phyloP scores from a whole-genome alignment of 192 early-diverging fungal species.

The Coemansia sp. region DNA sequence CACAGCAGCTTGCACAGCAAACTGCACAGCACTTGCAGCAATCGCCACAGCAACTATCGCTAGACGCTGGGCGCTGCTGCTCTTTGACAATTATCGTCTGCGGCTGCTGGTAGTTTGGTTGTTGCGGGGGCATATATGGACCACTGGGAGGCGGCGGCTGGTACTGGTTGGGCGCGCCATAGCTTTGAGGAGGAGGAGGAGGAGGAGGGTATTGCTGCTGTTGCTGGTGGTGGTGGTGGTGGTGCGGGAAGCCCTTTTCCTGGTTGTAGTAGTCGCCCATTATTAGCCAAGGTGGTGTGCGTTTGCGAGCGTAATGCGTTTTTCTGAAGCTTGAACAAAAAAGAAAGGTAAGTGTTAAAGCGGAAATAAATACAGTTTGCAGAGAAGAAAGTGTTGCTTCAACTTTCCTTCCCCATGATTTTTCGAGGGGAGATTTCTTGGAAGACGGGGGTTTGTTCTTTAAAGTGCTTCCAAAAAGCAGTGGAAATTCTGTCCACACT shows the following conservation, averaged over 20 bases:
- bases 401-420: not conserved
- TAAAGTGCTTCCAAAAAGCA: too few species aligned
- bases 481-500: too few species aligned
- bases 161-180: too few species aligned
- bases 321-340: not conserved
- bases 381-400: not conserved
- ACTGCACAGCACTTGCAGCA: not conserved
- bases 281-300: not conserved
- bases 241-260: not conserved
- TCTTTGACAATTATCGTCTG: not conserved
- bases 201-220: slow-evolving; percentile 9
- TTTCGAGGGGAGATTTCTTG: too few species aligned
- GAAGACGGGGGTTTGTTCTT: too few species aligned
- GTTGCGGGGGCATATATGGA: not conserved
- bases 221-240: not conserved
- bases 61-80: not conserved
- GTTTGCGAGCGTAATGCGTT: too few species aligned
- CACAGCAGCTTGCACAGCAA: slow-evolving; percentile 5
- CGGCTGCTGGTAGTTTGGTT: not conserved
- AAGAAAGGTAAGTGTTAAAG: not conserved
- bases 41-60: not conserved
- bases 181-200: not conserved
- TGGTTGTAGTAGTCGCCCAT: slow-evolving; percentile 5
- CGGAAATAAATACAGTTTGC: not conserved
- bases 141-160: not conserved